Evolutionary conservation across 75 land plant genomes (phyloP).

Genomic region (Selaginella moellendorffii): DNA sequence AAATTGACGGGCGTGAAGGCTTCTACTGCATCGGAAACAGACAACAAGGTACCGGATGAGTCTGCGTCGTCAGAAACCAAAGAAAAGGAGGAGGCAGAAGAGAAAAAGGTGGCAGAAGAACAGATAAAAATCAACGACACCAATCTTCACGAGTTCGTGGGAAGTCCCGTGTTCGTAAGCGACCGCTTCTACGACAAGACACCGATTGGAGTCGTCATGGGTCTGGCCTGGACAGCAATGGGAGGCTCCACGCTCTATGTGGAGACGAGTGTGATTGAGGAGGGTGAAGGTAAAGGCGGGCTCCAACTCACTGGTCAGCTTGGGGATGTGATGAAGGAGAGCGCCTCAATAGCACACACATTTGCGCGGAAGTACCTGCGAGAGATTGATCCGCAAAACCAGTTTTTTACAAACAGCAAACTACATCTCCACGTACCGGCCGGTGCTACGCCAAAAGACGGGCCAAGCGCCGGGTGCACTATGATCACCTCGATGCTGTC

Average conservation of each 20-base stretch:
- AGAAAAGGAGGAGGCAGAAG: no score
- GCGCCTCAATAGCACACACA: slow-evolving; percentile 93
- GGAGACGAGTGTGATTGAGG: slow-evolving; percentile 71
- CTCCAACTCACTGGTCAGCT: slow-evolving; percentile 83
- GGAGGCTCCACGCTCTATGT: slow-evolving; percentile 95
- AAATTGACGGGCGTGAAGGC: no score
- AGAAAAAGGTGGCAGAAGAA: no score
- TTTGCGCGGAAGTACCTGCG: slow-evolving; percentile 49
- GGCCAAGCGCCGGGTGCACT: slow-evolving; percentile 97
- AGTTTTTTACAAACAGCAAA: slow-evolving; percentile 61
- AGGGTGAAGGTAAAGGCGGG: slow-evolving; percentile 85
- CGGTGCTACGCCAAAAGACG: slow-evolving; percentile 97
- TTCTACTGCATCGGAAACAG: no score
- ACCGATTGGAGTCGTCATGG: slow-evolving; percentile 94
- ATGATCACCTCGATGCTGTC: slow-evolving; percentile 95
- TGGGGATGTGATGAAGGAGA: slow-evolving; percentile 99
- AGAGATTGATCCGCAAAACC: slow-evolving; percentile 66
- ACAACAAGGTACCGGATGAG: no score
- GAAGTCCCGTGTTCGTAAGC: slow-evolving; percentile 88
- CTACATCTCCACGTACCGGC: slow-evolving; percentile 94
- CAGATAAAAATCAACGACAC: slow-evolving; percentile 51
- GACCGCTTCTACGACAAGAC: slow-evolving; percentile 87
- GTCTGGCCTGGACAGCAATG: slow-evolving; percentile 98
- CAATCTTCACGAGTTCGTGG: slow-evolving; percentile 77
- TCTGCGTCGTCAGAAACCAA: no score